Base-by-base conservation (phyloP, 768 basidiomycete species). In the Mycena capillaripes region DNA sequence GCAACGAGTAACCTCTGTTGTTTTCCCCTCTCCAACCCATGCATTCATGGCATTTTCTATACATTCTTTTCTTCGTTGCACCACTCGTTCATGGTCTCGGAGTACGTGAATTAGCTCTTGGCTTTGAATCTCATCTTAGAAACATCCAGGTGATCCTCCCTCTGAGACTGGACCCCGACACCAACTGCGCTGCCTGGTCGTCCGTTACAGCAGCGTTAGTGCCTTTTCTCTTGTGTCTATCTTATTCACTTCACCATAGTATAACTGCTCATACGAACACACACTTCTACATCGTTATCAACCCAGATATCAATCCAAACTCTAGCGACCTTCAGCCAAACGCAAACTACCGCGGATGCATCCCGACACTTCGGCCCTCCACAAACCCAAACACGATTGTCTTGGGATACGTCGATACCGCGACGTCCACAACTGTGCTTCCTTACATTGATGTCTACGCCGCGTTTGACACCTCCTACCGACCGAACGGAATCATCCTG, bases 281-380 rank as follows among this genome's bases (percentile, higher is more conserved):
- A 12, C 72, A 72, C 4, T 80, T 79, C 70, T 77, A 74, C 64
- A 64, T 78, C 36, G 68, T 81, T 32, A 75, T 81, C 46, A 81
- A 81, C 60, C 81, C 81, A 2, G 64, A 75, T 36, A 73, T 72
- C 46, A 48, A 7, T 48, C 46, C 46, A 23, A n/a, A 48, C 2
- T 48, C 46, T 9, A 23, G 46, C 46, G 6, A 48, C n/a, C 9
- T n/a, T 48, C n/a, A 23, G n/a, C 46, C 46, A 48, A 23, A 48
- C 46, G 46, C 46, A 48, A 48, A 48, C 46, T 48, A 48, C n/a
- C 46, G 46, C 46, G 46, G n/a, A 8, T 48, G 46, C 23, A 48
- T 48, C n/a, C 46, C 46, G 23, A 48, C 46, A 9, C 46, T 48
- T 48, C 46, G 46, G 4, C 46, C 46, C 9, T n/a, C 46, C n/a